phyloP scores from a whole-genome alignment of 345 rosid species.

The Eucalyptus tenuipes region DNA sequence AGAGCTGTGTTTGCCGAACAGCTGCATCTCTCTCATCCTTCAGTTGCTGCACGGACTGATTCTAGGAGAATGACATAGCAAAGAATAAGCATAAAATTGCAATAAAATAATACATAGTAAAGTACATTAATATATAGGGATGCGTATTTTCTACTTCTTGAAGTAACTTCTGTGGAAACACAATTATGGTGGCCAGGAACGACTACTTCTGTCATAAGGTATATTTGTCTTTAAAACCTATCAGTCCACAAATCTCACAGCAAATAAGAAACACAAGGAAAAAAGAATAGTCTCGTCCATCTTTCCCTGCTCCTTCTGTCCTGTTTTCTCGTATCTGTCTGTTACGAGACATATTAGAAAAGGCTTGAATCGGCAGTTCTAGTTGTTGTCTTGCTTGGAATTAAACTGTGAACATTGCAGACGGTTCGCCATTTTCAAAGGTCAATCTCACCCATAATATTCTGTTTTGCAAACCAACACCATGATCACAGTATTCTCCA shows the following conservation, averaged over 20 bases:
- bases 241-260: background rate
- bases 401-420: background rate
- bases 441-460: background rate
- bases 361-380: background rate
- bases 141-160: background rate
- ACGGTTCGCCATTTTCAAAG: background rate
- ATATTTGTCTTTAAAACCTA: background rate
- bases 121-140: background rate
- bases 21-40: conserved; percentile 84
- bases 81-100: background rate
- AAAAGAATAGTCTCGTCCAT: background rate
- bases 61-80: background rate
- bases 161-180: background rate
- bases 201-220: background rate
- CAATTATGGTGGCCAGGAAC: background rate
- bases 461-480: background rate
- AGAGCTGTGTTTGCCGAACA: conserved; percentile 52
- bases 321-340: background rate
- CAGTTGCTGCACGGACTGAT: conserved; percentile 53
- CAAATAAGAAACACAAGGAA: background rate
- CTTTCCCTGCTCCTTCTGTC: background rate
- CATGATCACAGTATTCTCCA: background rate
- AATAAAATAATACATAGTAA: background rate
- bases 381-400: background rate
- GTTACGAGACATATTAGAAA: background rate